phyloP scores from a whole-genome alignment of 2,329 filamentous ascomycete species.

The Paraconiothyrium sp. region DNA sequence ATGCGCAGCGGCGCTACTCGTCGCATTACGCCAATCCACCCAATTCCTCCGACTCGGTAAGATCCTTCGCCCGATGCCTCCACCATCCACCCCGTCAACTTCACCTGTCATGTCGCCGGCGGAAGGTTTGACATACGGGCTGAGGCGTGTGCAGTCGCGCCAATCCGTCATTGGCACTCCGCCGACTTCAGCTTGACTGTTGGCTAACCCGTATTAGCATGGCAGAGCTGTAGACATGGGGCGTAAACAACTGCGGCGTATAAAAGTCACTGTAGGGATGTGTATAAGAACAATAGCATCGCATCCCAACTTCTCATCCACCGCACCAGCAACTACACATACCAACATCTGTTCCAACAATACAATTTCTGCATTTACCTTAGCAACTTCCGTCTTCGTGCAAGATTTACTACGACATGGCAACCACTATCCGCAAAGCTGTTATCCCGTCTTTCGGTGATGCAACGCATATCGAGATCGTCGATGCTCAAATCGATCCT shows the following conservation, averaged over 20 bases:
- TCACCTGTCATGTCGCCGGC: not conserved
- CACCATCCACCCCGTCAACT: not conserved
- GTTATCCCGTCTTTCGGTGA: conserved; percentile 57
- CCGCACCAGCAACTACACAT: not conserved
- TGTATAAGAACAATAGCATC: not conserved
- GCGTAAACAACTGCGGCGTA: not conserved
- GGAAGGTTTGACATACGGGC: not conserved
- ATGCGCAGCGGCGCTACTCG: too few relatives aligned
- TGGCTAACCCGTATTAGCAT: not conserved
- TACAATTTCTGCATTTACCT: not conserved
- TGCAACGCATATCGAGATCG: conserved; percentile 49
- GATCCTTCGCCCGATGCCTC: not conserved
- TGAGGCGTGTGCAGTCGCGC: not conserved
- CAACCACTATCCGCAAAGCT: conserved; percentile 55
- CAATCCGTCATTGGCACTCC: not conserved
- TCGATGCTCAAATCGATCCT: conserved; percentile 48
- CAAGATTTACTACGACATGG: conserved; percentile 25
- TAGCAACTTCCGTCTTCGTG: not conserved
- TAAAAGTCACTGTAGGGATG: not conserved
- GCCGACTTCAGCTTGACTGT: not conserved
- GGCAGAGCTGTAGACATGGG: not conserved
- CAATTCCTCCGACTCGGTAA: conserved; percentile 3
- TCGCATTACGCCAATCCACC: not conserved
- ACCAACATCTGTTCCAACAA: not conserved
- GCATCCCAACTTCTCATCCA: not conserved